These are phyloP conservation scores for Candolleomyces efflorescens DNA, from an alignment of 768 basidiomycete species.

Conservation along the genomic window DNA sequence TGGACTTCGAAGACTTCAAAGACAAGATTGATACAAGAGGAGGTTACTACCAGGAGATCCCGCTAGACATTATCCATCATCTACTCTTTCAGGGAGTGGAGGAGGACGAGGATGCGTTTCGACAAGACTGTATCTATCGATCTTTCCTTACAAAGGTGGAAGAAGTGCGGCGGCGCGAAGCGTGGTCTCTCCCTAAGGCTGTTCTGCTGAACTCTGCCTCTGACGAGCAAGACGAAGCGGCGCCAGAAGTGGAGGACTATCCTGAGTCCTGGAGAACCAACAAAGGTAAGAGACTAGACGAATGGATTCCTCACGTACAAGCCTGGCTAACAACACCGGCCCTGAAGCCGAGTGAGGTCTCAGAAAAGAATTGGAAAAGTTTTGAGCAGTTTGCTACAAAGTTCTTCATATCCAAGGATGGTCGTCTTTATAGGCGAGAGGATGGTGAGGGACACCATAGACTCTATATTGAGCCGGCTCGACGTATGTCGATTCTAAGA, in stretches of 20 bases:
- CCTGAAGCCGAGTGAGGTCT: not conserved
- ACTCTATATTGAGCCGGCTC: not conserved
- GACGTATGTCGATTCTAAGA: not conserved
- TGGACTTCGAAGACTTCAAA: not conserved
- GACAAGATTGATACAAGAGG: not conserved
- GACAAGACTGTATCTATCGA: not conserved
- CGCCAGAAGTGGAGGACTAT: not conserved
- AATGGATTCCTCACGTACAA: not conserved
- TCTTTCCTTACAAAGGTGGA: no score
- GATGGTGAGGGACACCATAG: not conserved
- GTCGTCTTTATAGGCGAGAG: not conserved
- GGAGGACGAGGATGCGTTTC: not conserved
- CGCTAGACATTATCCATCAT: not conserved
- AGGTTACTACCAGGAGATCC: not conserved
- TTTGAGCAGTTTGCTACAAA: not conserved
- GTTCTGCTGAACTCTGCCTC: no score
- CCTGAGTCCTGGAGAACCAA: not conserved
- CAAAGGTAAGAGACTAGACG: not conserved
- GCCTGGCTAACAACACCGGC: not conserved
- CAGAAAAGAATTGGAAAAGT: not conserved
- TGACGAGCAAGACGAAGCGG: not conserved
- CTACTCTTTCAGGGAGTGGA: not conserved
- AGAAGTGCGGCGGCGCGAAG: no score
- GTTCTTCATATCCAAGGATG: not conserved
- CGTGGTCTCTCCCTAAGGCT: no score